These are phyloP conservation scores for Yarrowia osloensis DNA, from an alignment of 805 yeast genomes.

Conservation along the genomic window DNA sequence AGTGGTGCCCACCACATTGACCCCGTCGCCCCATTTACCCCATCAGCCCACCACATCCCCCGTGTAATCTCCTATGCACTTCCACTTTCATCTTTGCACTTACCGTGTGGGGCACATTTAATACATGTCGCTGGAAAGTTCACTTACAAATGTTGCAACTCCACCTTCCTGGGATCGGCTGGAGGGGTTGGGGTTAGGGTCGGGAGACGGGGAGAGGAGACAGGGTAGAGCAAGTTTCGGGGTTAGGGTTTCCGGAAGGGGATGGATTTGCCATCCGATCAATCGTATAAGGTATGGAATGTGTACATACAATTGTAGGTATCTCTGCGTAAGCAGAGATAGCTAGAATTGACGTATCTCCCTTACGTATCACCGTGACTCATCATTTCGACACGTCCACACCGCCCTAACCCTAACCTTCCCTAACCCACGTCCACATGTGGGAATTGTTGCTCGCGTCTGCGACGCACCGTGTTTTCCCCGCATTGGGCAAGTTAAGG, in stretches of 20 bases:
- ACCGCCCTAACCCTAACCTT: neutral
- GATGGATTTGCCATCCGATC: too few relatives aligned
- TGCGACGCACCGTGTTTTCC: neutral
- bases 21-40: neutral
- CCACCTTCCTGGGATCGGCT: conserved; percentile 10
- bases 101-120: conserved; percentile 11
- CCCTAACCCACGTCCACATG: neutral
- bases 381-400: neutral
- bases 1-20: neutral
- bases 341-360: too few relatives aligned
- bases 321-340: too few relatives aligned
- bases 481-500: conserved; percentile 13
- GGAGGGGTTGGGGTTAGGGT: conserved; percentile 10
- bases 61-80: neutral
- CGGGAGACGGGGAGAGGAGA: neutral
- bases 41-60: too few relatives aligned
- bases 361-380: too few relatives aligned
- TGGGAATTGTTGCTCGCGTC: neutral
- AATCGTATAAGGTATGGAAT: too few relatives aligned
- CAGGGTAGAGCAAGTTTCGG: neutral
- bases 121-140: neutral
- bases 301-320: too few relatives aligned
- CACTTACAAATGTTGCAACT: conserved; percentile 4
- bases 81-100: neutral
- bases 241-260: too few relatives aligned